Conservation (phyloP, 495 filamentous ascomycete genomes). For the Xylaria curta region DNA sequence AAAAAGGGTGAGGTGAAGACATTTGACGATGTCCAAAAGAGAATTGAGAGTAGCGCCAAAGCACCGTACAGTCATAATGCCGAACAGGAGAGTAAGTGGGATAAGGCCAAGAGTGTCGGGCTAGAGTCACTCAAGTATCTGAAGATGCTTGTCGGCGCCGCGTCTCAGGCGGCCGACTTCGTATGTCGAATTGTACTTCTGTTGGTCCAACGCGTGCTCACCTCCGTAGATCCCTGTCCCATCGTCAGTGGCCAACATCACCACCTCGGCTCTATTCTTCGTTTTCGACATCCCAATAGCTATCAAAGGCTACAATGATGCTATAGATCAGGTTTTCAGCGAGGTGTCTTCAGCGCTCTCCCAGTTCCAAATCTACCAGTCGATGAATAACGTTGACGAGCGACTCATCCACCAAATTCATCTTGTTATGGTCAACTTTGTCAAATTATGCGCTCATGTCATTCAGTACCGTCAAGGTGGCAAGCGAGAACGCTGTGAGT, state of each 20-base stretch:
- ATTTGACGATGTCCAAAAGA: constrained; percentile 25
- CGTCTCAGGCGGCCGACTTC: constrained; percentile 21
- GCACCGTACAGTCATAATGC: background rate
- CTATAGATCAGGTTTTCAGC: constrained; percentile 25
- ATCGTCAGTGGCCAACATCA: constrained; percentile 16
- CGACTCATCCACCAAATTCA: constrained; percentile 22
- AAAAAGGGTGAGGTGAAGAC: constrained; percentile 22
- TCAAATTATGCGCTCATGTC: constrained; percentile 29
- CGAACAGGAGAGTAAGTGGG: constrained; percentile 16
- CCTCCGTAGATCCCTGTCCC: constrained; percentile 19
- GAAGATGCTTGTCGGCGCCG: constrained; percentile 28
- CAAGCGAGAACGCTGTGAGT: constrained; percentile 19
- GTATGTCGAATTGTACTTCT: constrained; percentile 5
- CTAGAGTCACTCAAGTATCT: constrained; percentile 20
- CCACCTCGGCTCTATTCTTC: constrained; percentile 24
- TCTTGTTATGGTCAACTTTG: constrained; percentile 28
- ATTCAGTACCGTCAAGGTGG: constrained; percentile 29
- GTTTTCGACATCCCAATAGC: constrained; percentile 28
- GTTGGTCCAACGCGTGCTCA: background rate
- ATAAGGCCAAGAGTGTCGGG: constrained; percentile 28
- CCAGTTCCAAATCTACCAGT: constrained; percentile 29
- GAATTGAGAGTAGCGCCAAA: constrained; percentile 17
- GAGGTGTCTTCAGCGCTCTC: constrained; percentile 24
- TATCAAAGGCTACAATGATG: constrained; percentile 28
- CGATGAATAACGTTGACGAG: constrained; percentile 16